These are phyloP conservation scores for Aspergillus transmontanensis DNA, from an alignment of 2,329 filamentous ascomycete genomes.

Conservation along the genomic window DNA sequence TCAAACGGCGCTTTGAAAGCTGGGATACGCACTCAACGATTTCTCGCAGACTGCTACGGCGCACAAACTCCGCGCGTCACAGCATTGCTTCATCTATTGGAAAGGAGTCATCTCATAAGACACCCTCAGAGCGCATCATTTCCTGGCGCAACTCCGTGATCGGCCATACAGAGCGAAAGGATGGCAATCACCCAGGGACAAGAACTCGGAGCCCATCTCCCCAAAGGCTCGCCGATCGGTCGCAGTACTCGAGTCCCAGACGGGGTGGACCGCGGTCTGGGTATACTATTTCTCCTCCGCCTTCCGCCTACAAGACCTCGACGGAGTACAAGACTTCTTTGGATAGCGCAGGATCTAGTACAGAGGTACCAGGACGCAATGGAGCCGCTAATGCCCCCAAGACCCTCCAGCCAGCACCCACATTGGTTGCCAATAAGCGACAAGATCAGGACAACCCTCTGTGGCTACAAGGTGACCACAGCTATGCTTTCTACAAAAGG, in stretches of 20 bases:
- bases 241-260: slow-evolving; percentile 27
- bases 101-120: slow-evolving; percentile 47
- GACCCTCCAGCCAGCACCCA: slow-evolving; percentile 21
- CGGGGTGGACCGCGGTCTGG: slow-evolving; percentile 29
- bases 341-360: slow-evolving; percentile 24
- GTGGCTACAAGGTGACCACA: slow-evolving; percentile 54
- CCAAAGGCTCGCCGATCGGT: slow-evolving; percentile 42
- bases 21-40: slow-evolving; percentile 80
- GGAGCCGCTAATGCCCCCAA: slow-evolving; percentile 11
- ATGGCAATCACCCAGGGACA: slow-evolving; percentile 37
- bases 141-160: slow-evolving; percentile 78
- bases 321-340: slow-evolving; percentile 22
- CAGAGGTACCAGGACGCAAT: slow-evolving; percentile 16
- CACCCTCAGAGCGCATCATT: slow-evolving; percentile 75
- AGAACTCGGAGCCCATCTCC: slow-evolving; percentile 52
- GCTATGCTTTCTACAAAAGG: slow-evolving; percentile 57
- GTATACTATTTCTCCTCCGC: slow-evolving; percentile 30
- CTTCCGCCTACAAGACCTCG: slow-evolving; percentile 26
- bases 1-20: slow-evolving; percentile 73
- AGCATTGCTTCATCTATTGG: slow-evolving; percentile 53
- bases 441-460: slow-evolving; percentile 45
- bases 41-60: slow-evolving; percentile 64
- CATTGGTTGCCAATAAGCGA: slow-evolving; percentile 27
- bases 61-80: slow-evolving; percentile 59
- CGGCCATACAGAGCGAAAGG: slow-evolving; percentile 49